Percentiles rank a stretch among this genome's conserved stretches.
Conservation (phyloP, 257 asterid species). For the Apocynum venetum region DNA sequence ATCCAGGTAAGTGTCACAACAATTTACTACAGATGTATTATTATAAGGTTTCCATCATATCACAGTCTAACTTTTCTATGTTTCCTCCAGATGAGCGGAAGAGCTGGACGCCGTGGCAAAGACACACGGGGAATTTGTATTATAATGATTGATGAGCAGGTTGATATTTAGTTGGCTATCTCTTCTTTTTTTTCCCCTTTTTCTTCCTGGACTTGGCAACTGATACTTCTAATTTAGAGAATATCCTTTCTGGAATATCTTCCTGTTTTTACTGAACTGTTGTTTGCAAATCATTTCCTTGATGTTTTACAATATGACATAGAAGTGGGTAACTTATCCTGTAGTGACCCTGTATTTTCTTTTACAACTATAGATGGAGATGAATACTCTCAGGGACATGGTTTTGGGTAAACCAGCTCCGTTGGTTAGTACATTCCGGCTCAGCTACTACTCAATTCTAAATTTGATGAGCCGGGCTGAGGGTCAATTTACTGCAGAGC, state of each 20-base stretch:
- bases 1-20: conserved; percentile 73
- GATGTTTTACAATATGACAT: neutral
- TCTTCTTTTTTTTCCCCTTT: neutral
- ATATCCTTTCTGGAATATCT: neutral
- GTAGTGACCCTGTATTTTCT: neutral
- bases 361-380: conserved; percentile 69
- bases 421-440: conserved; percentile 90
- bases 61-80: conserved; percentile 21
- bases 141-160: conserved; percentile 94
- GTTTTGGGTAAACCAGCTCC: conserved; percentile 99
- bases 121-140: conserved; percentile 94
- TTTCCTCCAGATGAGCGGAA: conserved; percentile 87
- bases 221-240: neutral
- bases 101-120: conserved; percentile 99
- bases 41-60: conserved; percentile 12
- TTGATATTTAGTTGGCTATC: conserved; percentile 14
- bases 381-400: conserved; percentile 92
- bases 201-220: neutral
- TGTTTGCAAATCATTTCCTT: neutral
- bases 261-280: neutral
- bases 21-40: conserved; percentile 1
- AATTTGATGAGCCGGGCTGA: conserved; percentile 97
- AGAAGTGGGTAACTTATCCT: neutral
- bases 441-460: conserved; percentile 90
- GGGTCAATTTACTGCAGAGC: conserved; percentile 98